Base-by-base conservation (phyloP, 371 early-diverging fungal species). In the Funneliformis caledonium region DNA sequence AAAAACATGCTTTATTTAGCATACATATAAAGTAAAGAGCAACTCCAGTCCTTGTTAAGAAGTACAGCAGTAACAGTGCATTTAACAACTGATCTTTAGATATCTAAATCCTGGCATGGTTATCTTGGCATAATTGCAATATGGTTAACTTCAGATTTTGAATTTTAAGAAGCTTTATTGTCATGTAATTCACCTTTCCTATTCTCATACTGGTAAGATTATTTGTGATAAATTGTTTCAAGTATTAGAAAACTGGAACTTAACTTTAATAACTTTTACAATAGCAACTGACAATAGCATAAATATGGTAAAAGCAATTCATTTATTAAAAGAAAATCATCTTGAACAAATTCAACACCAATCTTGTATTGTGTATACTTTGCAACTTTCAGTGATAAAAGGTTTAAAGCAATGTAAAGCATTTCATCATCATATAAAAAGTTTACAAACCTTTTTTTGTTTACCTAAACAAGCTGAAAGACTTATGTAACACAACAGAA, bases 341-440 rank as follows among this genome's bases (percentile, higher is more conserved):
- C 10, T 6, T 33, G 9, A 33, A 12, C 7, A 33, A 67, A 31
- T 65, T n/a, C 33, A 67, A 33, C 11, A 1, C 16, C 67, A 42
- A 16, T 37, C 62, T 3, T 67, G 67, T 10, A 14, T 37, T 72
- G 72, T 22, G 7, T 22, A 72, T 47, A 75, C 37, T 14, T 26
- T 75, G 2, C 61, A 75, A 59, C 56, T 75, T 59, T 52, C 61
- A 56, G 60, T 75, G 26, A 8, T 26, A 12, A 10, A 75, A 75
- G 61, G 75, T 7, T 60, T 75, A 22, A 60, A 75, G 59, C 37
- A 75, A 16, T 75, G 75, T 75, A 75, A 75, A 4, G 52, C 56
- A 19, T 19, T 68, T 22, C 42, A 60, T 68, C 11, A 11, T 48
- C 50, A 2, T 10, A 22, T 48, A 4, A 72, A 72, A 47, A 31